Conservation (phyloP, 2,329 filamentous ascomycete genomes). For the Setomelanomma holmii region DNA sequence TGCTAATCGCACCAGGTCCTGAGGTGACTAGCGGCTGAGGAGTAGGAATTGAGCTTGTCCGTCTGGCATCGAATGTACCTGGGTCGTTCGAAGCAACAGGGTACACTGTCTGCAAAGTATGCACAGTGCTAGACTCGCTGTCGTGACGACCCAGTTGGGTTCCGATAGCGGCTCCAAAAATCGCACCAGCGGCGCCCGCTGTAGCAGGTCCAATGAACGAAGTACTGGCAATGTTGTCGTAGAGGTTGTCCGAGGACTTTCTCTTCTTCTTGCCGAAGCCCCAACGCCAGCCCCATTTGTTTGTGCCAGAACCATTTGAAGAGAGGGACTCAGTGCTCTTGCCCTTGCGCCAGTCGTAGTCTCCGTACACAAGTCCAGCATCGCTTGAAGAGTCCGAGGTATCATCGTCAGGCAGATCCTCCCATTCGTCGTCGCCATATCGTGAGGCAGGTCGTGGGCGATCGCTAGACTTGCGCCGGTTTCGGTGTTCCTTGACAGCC, state of each 20-base stretch:
- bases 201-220: constrained; percentile 48
- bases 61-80: constrained; percentile 64
- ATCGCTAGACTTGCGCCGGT: constrained; percentile 27
- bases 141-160: constrained; percentile 58
- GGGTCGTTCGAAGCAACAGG: constrained; percentile 73
- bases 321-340: constrained; percentile 61
- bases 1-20: constrained; percentile 62
- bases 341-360: constrained; percentile 45
- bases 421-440: constrained; percentile 58
- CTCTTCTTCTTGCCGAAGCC: constrained; percentile 58
- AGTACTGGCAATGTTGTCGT: constrained; percentile 43
- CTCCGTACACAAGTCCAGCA: constrained; percentile 68
- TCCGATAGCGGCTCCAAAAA: constrained; percentile 55
- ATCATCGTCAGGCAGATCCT: constrained; percentile 47
- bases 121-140: constrained; percentile 55
- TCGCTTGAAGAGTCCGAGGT: constrained; percentile 56
- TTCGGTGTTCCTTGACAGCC: constrained; percentile 42
- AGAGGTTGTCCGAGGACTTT: constrained; percentile 43
- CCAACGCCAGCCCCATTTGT: constrained; percentile 69
- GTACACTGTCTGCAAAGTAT: constrained; percentile 68
- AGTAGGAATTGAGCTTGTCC: constrained; percentile 58
- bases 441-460: constrained; percentile 32
- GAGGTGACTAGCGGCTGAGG: constrained; percentile 44
- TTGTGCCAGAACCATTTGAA: constrained; percentile 61
- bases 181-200: constrained; percentile 45